These are phyloP conservation scores for Rhodotorula sp. DNA, from an alignment of 1,284 basidiomycete species.

Conservation along the genomic window DNA sequence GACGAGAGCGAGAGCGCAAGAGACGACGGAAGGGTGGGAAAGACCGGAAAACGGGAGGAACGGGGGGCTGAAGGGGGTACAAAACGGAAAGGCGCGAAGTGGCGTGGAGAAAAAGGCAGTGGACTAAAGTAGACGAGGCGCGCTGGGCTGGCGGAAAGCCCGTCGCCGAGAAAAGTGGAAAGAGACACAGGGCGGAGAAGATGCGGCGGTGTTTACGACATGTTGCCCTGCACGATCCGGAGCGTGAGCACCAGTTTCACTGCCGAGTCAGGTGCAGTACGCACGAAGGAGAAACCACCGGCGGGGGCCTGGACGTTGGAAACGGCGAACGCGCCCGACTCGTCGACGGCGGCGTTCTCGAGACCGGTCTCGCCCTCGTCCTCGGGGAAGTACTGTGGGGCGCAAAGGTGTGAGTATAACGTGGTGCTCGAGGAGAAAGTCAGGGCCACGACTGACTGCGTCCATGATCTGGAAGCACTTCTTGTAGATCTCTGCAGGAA, in stretches of 20 bases:
- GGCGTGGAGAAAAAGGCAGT: too few species aligned
- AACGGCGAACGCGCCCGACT: constrained; percentile 74
- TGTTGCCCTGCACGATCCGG: neutral
- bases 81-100: too few species aligned
- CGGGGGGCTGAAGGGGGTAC: too few species aligned
- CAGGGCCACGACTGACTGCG: too few species aligned
- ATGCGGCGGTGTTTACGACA: neutral
- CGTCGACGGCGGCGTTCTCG: constrained; percentile 77
- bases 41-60: too few species aligned
- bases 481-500: constrained; percentile 8
- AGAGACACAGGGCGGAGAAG: neutral
- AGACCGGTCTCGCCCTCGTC: constrained; percentile 67
- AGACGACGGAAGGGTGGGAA: neutral
- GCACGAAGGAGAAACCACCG: constrained; percentile 87
- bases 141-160: neutral
- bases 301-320: constrained; percentile 75
- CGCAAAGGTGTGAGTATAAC: too few species aligned
- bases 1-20: neutral
- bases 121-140: neutral
- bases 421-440: constrained; percentile 10
- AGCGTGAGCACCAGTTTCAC: neutral
- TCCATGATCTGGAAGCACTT: neutral
- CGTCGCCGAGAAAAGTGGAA: neutral
- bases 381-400: constrained; percentile 50
- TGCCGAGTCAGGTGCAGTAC: neutral